Evolutionary conservation across 73 alveolate genomes (phyloP), one percentile per base, ranked within the genome.

Genomic region (Loxodes magnus): DNA sequence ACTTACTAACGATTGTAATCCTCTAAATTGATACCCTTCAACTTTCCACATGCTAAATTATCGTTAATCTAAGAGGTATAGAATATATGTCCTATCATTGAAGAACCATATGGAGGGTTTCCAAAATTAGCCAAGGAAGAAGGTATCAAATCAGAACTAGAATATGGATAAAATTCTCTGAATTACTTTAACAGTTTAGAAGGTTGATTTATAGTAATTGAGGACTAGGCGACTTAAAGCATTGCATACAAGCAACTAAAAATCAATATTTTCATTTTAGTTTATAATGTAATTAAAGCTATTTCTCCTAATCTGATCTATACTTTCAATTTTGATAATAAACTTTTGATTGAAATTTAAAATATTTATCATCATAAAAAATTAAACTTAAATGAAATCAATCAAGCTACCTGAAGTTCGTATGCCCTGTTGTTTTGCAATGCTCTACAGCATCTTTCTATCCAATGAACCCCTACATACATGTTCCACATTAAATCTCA

Each of bases 371-470:
- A n/a, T n/a, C n/a, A n/a, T n/a, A n/a, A n/a, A n/a, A n/a, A n/a
- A n/a, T n/a, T n/a, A n/a, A n/a, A n/a, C n/a, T n/a, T n/a, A n/a
- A n/a, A n/a, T n/a, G n/a, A n/a, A n/a, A n/a, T n/a, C n/a, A n/a
- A n/a, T n/a, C n/a, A n/a, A n/a, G n/a, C n/a, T n/a, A n/a, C n/a
- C n/a, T n/a, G n/a, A 87, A 87, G 70, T 87, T 78, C 71, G 64
- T 57, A 54, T 87, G 97, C 9, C 96, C 97, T 14, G 97, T 84
- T 43, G 60, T 52, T 36, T 72, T 56, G 2, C 84, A 68, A 49
- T 88, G 97, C 26, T 63, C 86, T 10, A 60, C 31, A 5, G 89
- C 97, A 9, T 79, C 94, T 24, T 67, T 73, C 63, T 83, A 66
- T 5, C 97, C 97, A 34, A 46, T 59, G 38, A 84, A 51, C 3